Conservation (phyloP, 768 basidiomycete species). For the Rhizopogon vesiculosus region DNA sequence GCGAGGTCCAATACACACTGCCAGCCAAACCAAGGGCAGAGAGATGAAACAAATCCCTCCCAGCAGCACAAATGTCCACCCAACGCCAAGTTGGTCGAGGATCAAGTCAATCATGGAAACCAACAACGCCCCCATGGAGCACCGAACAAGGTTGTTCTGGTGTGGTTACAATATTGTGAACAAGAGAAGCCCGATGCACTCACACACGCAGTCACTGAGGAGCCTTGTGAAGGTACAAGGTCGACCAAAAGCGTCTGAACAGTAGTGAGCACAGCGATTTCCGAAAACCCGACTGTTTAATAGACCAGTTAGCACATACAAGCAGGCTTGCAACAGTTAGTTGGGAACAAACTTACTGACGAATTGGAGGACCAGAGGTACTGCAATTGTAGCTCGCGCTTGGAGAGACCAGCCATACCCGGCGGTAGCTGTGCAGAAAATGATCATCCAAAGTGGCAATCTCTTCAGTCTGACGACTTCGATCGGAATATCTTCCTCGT, state of each 20-base stretch:
- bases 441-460: constrained; percentile 34
- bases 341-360: constrained; percentile 22
- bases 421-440: constrained; percentile 33
- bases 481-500: constrained; percentile 42
- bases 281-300: constrained; percentile 42
- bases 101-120: constrained; percentile 59
- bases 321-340: not conserved
- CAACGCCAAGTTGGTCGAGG: constrained; percentile 46
- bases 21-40: constrained; percentile 43
- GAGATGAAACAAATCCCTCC: constrained; percentile 34
- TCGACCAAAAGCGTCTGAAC: constrained; percentile 58
- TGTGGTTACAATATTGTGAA: not conserved
- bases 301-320: not conserved
- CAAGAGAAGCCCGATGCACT: constrained; percentile 17
- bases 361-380: constrained; percentile 42
- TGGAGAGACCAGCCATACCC: constrained; percentile 57
- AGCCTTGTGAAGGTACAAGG: constrained; percentile 50
- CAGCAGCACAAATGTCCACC: constrained; percentile 67
- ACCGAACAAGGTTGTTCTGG: constrained; percentile 68
- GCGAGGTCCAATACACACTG: constrained; percentile 47
- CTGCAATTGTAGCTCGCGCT: constrained; percentile 38
- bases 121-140: constrained; percentile 48
- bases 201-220: constrained; percentile 63
- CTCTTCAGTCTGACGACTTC: constrained; percentile 50
- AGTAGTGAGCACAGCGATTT: constrained; percentile 46